Evolutionary conservation across 257 asterid species (phyloP), one percentile per base, ranked within the genome.

Genomic region (Ehretia macrophylla): DNA sequence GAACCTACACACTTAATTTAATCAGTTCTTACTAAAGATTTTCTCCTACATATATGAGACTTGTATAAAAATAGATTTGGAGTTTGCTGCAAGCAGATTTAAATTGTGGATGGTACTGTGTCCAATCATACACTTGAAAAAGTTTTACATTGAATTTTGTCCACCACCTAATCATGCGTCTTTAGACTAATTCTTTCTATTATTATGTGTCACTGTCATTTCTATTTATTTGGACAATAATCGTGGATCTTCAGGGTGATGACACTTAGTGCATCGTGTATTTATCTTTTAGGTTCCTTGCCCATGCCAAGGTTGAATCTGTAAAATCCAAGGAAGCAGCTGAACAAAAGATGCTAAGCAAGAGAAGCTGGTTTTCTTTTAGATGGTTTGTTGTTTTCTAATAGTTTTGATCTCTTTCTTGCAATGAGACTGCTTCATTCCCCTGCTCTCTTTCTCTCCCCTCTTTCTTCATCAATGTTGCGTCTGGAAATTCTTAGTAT

Each of bases 261-360:
- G 16, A 27, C 35, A 3, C 3, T 27, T 49, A 21, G 23, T n/a
- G 11, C 13, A 51, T 51, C 10, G 35, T 52, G 38, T 52, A 20
- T 52, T 71, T 32, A 17, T 73, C 64, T 61, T 77, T 47, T 83
- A 93, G 99, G 91, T 93, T 93, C 64, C 95, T 89, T 69, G 99
- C 97, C 72, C 99, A 83, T 75, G 97, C 96, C 58, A 93, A 82
- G 76, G 95, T 86, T 79, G 95, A 93, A 74, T 79, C 96, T 59
- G 93, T 85, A 56, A 93, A 88, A 80, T 88, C 99, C 5, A 93
- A 89, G 83, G 99, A 92, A 79, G 99, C 96, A 60, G 93, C 95
- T 60, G 89, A 86, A 57, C 88, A 78, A 80, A 83, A 82, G 74
- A 68, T 78, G 89, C 83, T 70, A 47, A 80, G 72, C 72, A 89